Base-by-base conservation (phyloP, 1,284 basidiomycete species). In the Waitea zeae region DNA sequence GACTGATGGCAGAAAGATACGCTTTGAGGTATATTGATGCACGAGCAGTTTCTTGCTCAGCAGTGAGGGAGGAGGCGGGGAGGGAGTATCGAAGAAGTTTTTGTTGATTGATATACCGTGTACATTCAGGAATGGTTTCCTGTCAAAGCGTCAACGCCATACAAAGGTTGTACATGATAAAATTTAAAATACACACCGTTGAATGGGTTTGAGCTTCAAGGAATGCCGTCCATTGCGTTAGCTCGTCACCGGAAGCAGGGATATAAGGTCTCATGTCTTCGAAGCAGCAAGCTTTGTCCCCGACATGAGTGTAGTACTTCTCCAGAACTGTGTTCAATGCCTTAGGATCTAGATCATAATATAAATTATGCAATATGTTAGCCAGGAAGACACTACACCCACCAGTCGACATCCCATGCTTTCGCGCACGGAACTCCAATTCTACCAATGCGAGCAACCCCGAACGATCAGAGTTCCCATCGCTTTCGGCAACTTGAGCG, bases 221-320 rank as follows among this genome's bases (percentile, higher is more conserved):
- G 49, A 68, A 69, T n/a, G 61, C 46, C 14, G 59, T 64, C 70
- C 78, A 80, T 38, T 54, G 53, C 7, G 50, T 37, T 11, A 64
- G 49, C 9, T 64, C 62, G 2, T 64, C 59, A 30, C 54, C 59
- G 19, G 62, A 53, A 3, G 79, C 52, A 5, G 48, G 45, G 27
- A 71, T 51, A 47, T 79, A 88, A 3, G 71, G 70, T 41, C 64
- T 64, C 30, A 93, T 55, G 45, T 93, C 88, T 52, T 90, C 86
- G 41, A 74, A 84, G 49, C 83, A 88, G 50, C 80, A 86, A 4
- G 75, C 60, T 52, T 89, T 93, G 49, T 74, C 70, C 9, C 79
- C 77, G 46, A 88, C 73, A 38, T 58, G 59, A 27, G 68, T 58
- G 46, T 87, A 74, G 50, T 92, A 93, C 31, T 62, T 54, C 44